Base-by-base conservation (phyloP, 208 protist species). In the Wallacemonas collosoma region DNA sequence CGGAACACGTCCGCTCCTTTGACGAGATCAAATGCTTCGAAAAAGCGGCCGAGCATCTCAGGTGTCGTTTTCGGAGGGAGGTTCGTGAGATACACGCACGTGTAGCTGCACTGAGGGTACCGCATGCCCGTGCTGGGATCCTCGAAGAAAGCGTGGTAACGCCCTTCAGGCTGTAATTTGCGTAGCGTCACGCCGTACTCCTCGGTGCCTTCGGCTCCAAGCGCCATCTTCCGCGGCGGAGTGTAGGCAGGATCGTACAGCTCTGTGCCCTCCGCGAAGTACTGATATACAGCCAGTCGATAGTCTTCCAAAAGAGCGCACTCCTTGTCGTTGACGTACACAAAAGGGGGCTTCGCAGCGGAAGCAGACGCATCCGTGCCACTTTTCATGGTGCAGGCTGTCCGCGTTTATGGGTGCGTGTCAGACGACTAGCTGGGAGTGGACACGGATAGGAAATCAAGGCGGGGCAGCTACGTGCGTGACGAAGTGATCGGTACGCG, bases 321-420 rank as follows among this genome's bases (percentile, higher is more conserved):
- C 69, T 76, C 78, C 57, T 87, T 77, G 26, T 88, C 89, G 70
- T 94, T 94, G 5, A 96, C 86, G 70, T 87, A 93, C 8, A 96
- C 85, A 68, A 77, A 91, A 17, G 75, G 70, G 48, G 71, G 38
- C 56, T 66, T 66, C 6, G 9, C 6, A 3, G 53, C n/a, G 4
- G 51, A 11, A 9, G 14, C 38, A 15, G 66, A 44, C 3, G 51
- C 38, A 8, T 61, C 66, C 44, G 48, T 17, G 51, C 2, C 4
- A 4, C 14, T 11, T 2, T 11, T 58, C 47, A 48, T 71, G 48
- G 36, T 17, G 26, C 26, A 26, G 26, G 26, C 26, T 26, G 26
- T 26, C 26, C 26, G 26, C 26, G 26, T 26, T 26, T 26, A 26
- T 44, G 38, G 6, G 36, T 66, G 45, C 45, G 45, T 50, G 45